Base-by-base conservation (phyloP, 1,139 yeast genomes). In the Spathaspora sp. region DNA sequence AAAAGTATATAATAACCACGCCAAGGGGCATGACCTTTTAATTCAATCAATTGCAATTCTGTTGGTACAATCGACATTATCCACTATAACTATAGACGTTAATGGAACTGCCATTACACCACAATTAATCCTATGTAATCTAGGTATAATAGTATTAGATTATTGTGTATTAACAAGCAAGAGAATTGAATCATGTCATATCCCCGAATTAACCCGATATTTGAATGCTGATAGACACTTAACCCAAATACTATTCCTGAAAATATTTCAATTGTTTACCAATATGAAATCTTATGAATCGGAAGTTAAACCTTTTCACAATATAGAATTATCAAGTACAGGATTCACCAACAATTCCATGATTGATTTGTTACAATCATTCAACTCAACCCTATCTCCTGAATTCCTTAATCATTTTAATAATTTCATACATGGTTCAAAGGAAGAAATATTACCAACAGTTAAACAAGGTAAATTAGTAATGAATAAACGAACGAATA, bases 1-100 rank as follows among this genome's bases (percentile, higher is more conserved):
- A 9, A 51, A 70, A 31, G 47, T 68, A 4, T 67, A 67, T 44
- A 48, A 16, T 39, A 15, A 16, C 2, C 17, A 36, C 15, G 10
- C n/a, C 9, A 34, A 26, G 1, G 44, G 44, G 2, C 15, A 20
- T 26, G 10, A n/a, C 6, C 16, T 18, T 9, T 5, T 42, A 10
- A 26, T 26, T 13, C 39, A 36, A 16, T 24, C 44, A 17, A 38
- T 42, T 26, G 26, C 18, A 8, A 7, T 17, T 10, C 16, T 16
- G 13, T 25, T 38, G 11, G 13, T 42, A 7, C 2, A 36, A 8
- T 11, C 25, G 8, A 36, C 29, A n/a, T 29, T 42, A 13, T 15
- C 20, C 3, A 13, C 3, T 2, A n/a, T 15, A 13, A 10, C 7
- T n/a, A 25, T 42, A 3, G 31, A 18, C n/a, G 17, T 42, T 5